These are phyloP conservation scores for Clarireedia hainanense DNA, from an alignment of 2,329 filamentous ascomycete genomes.

Conservation along the genomic window DNA sequence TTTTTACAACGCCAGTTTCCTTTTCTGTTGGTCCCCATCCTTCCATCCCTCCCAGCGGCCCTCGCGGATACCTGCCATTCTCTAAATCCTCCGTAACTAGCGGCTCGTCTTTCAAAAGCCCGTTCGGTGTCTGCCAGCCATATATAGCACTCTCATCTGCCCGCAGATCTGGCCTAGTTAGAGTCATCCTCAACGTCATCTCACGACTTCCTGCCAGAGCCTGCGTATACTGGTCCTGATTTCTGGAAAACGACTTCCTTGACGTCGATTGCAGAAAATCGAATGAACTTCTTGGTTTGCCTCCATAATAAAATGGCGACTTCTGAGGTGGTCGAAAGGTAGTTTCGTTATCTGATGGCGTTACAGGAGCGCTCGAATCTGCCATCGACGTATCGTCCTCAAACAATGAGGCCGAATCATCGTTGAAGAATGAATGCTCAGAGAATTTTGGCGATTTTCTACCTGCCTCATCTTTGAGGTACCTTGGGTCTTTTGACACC, in stretches of 20 bases:
- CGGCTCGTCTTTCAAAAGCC: constrained; percentile 37
- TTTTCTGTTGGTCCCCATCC: constrained; percentile 36
- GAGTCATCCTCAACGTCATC: constrained; percentile 94
- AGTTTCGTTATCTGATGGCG: constrained; percentile 22
- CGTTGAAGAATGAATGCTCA: constrained; percentile 48
- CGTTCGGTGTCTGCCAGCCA: constrained; percentile 49
- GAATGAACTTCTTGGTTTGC: constrained; percentile 31
- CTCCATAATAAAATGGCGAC: constrained; percentile 15
- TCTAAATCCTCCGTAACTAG: constrained; percentile 48
- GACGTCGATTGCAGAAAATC: constrained; percentile 31
- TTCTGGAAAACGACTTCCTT: constrained; percentile 23
- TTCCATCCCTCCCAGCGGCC: constrained; percentile 29
- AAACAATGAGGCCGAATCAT: constrained; percentile 48
- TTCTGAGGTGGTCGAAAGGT: constrained; percentile 24
- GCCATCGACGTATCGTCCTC: constrained; percentile 47
- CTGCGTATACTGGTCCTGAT: constrained; percentile 37
- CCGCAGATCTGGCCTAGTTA: constrained; percentile 81
- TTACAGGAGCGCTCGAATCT: constrained; percentile 47
- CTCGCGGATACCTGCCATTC: constrained; percentile 40
- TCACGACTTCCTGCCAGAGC: constrained; percentile 59
- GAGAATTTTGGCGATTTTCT: constrained; percentile 34
- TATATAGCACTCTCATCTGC: constrained; percentile 66
- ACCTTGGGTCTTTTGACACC: constrained; percentile 11
- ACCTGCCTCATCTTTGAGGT: constrained; percentile 13
- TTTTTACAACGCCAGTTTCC: constrained; percentile 51